phyloP scores from a whole-genome alignment of 1,139 yeast species.

The Debaryomyces udenii region DNA sequence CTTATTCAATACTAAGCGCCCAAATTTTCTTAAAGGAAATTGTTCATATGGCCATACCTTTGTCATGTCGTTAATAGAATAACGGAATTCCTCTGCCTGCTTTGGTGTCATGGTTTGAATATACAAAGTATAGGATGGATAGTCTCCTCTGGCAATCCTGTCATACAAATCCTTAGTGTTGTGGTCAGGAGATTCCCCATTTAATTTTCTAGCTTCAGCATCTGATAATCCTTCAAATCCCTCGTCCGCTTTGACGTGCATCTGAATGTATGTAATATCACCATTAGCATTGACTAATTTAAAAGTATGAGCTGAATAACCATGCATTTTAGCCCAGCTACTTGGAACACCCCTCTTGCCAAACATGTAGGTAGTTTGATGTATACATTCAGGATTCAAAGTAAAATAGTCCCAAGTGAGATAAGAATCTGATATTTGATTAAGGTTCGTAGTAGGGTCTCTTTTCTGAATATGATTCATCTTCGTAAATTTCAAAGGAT shows the following conservation, averaged over 20 bases:
- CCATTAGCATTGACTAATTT: slow-evolving; percentile 70
- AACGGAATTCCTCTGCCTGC: slow-evolving; percentile 61
- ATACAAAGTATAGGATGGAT: slow-evolving; percentile 67
- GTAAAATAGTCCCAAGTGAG: slow-evolving; percentile 72
- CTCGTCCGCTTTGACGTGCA: slow-evolving; percentile 63
- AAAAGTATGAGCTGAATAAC: slow-evolving; percentile 77
- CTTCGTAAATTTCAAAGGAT: slow-evolving; percentile 60
- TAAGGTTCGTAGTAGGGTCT: slow-evolving; percentile 53
- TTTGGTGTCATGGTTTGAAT: slow-evolving; percentile 75
- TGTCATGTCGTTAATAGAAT: slow-evolving; percentile 69
- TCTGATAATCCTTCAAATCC: slow-evolving; percentile 60
- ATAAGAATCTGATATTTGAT: slow-evolving; percentile 47
- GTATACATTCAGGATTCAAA: slow-evolving; percentile 63
- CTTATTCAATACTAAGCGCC: slow-evolving; percentile 55
- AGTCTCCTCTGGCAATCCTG: slow-evolving; percentile 59
- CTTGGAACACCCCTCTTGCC: slow-evolving; percentile 77
- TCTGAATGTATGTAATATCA: slow-evolving; percentile 66
- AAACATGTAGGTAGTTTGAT: slow-evolving; percentile 65
- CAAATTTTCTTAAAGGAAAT: slow-evolving; percentile 61
- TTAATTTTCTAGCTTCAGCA: slow-evolving; percentile 58
- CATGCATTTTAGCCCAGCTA: slow-evolving; percentile 66
- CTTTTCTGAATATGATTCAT: slow-evolving; percentile 72
- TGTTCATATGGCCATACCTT: slow-evolving; percentile 63
- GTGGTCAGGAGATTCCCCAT: slow-evolving; percentile 66
- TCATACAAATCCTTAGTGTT: slow-evolving; percentile 60